phyloP scores from a whole-genome alignment of 1,284 basidiomycete genomes.

The Ceratobasidium theobromae region DNA sequence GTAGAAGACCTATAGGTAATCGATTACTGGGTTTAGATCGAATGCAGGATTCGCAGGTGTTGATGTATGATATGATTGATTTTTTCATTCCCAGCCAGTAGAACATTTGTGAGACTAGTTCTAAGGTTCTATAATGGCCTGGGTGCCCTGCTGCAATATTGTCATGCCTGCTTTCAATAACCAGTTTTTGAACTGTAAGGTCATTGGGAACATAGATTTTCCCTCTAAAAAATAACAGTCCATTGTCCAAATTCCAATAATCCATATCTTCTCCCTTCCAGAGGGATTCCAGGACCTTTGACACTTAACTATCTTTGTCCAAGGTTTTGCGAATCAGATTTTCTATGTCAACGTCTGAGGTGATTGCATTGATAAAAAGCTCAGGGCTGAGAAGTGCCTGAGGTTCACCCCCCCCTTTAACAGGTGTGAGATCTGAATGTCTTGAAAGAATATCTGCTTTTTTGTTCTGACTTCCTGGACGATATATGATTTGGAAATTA shows the following conservation, averaged over 20 bases:
- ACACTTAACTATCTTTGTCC: neutral
- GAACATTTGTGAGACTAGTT: neutral
- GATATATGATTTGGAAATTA: conserved; percentile 38
- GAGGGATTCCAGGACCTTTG: neutral
- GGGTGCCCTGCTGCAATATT: neutral
- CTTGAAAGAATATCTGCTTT: conserved; percentile 40
- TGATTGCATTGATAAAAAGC: neutral
- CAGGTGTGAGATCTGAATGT: conserved; percentile 31
- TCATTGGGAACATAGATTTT: neutral
- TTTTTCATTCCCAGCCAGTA: conserved; percentile 36
- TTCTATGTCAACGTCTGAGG: neutral
- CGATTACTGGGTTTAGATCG: conserved; percentile 31
- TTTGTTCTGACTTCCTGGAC: conserved; percentile 36
- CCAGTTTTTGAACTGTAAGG: neutral
- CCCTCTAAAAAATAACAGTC: neutral
- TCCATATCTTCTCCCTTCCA: neutral
- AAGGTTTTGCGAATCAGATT: neutral
- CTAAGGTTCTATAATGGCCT: neutral
- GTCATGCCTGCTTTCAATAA: neutral
- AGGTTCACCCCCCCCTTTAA: neutral
- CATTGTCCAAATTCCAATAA: neutral
- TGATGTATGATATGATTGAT: conserved; percentile 36
- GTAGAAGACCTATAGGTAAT: conserved; percentile 33
- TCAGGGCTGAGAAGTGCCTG: neutral
- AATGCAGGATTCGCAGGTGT: conserved; percentile 37